Evolutionary conservation across 2,329 filamentous ascomycete species (phyloP).

Genomic region (Simplicillium sp.): DNA sequence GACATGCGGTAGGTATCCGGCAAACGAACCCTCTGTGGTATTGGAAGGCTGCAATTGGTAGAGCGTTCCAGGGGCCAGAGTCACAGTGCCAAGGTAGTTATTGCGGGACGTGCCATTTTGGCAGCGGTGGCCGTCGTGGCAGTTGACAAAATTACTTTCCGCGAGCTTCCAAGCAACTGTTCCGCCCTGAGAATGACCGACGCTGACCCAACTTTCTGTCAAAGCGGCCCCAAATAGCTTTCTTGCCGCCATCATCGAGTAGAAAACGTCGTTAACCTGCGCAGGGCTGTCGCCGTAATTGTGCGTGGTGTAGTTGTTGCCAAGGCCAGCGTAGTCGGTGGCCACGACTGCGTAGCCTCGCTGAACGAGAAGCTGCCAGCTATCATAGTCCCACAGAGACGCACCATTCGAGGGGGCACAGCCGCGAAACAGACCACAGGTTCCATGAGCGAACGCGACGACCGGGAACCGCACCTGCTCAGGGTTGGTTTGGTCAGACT

Average conservation of each 20-base stretch:
- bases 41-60: slow-evolving; percentile 3
- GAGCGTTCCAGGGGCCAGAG: neutral
- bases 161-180: slow-evolving; percentile 9
- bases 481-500: no score
- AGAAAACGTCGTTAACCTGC: slow-evolving; percentile 8
- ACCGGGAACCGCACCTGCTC: neutral
- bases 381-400: slow-evolving; percentile 5
- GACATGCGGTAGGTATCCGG: slow-evolving; percentile 4
- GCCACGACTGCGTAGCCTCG: slow-evolving; percentile 10
- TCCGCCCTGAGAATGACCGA: slow-evolving; percentile 9
- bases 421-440: slow-evolving; percentile 5
- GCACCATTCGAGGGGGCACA: slow-evolving; percentile 8
- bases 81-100: slow-evolving; percentile 3
- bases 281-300: slow-evolving; percentile 7
- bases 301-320: slow-evolving; percentile 9
- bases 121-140: no score
- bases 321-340: slow-evolving; percentile 11
- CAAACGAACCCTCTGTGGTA: neutral
- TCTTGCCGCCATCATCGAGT: slow-evolving; percentile 4
- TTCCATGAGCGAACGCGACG: slow-evolving; percentile 9
- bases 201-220: slow-evolving; percentile 4
- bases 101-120: no score
- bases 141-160: slow-evolving; percentile 2
- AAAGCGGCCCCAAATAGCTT: slow-evolving; percentile 3
- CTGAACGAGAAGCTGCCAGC: slow-evolving; percentile 5